Base-by-base conservation (phyloP, 805 yeast genomes). In the Sugiyamaella boreocaroliniensis region DNA sequence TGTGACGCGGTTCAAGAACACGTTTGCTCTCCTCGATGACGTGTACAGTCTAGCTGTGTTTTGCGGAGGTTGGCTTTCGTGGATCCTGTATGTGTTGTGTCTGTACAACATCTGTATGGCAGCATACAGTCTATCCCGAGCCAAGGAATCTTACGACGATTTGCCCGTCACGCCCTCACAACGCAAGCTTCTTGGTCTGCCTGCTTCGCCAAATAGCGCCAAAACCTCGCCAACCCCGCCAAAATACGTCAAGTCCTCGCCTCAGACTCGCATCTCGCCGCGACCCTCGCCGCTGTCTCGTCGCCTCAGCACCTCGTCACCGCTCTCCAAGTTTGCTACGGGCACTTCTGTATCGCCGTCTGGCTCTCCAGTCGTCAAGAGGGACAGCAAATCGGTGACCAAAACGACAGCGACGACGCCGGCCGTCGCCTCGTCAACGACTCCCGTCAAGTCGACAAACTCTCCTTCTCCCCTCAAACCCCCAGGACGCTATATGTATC, bases 101-200 rank as follows among this genome's bases (percentile, higher is more conserved):
- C 59, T 59, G 19, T 51, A 61, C 29, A 59, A 64, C 51, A 45
- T 55, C 42, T 43, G 54, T 34, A 29, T 50, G 29, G 55, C 59
- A 12, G 34, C 48, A 14, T 43, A 46, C 22, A 48, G 50, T 26
- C 43, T 56, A 22, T 32, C 51, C 2, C 46, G 45, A 22, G 56
- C 61, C 2, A 51, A 49, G 22, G 62, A 60, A 29, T 54, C 59
- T 20, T 60, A 58, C 52, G 53, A 64, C 14, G 68, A 64, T 50
- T 54, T 48, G 40, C 64, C 66, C 2, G 18, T 63, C 19, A 58
- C 64, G 22, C 53, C 58, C 47, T 56, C 51, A 15, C 67, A 61
- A 58, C 51, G 64, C 56, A 52, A 64, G 57, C 56, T 60, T 52
- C 43, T 65, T 57, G 56, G 70, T 1, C 50, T 63, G 43, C 66